Evolutionary conservation across 306 rosid species (phyloP).

Genomic region (Crotalaria pallida): DNA sequence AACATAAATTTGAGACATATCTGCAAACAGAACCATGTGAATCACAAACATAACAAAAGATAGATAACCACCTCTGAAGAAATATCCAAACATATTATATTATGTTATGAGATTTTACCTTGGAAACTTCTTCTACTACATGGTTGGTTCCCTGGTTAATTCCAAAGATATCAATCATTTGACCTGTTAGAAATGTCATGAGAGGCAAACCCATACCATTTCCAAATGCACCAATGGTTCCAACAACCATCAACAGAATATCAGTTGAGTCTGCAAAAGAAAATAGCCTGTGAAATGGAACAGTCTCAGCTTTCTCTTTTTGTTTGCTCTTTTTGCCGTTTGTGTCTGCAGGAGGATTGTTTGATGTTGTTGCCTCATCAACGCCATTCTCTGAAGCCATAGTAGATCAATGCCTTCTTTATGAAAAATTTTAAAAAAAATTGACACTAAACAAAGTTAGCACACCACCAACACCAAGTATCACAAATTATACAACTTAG

Average conservation of each 20-base stretch:
- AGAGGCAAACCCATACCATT: slow-evolving; percentile 64
- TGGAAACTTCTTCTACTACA: slow-evolving; percentile 45
- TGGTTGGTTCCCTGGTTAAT: slow-evolving; percentile 34
- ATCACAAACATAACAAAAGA: slow-evolving; percentile 1
- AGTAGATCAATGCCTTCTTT: slow-evolving; percentile 8
- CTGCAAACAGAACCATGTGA: slow-evolving; percentile 33
- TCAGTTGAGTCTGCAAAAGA: slow-evolving; percentile 73
- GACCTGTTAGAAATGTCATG: slow-evolving; percentile 67
- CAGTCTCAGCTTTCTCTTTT: slow-evolving; percentile 38
- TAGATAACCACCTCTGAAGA: neutral
- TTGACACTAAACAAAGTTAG: neutral
- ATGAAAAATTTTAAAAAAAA: too few relatives aligned
- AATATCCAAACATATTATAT: neutral
- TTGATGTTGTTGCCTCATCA: slow-evolving; percentile 31
- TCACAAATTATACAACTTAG: neutral
- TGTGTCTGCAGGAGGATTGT: slow-evolving; percentile 18
- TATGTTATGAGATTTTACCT: slow-evolving; percentile 55
- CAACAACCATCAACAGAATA: slow-evolving; percentile 47
- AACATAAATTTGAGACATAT: slow-evolving; percentile 63
- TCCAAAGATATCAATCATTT: slow-evolving; percentile 59
- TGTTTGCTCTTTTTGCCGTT: slow-evolving; percentile 27
- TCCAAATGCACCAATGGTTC: slow-evolving; percentile 69
- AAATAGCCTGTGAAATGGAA: slow-evolving; percentile 65
- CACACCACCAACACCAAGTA: neutral
- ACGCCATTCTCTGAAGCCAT: slow-evolving; percentile 44